A percentile compares a stretch with the other conserved stretches of the same genome.
These are phyloP conservation scores for Nicotiana tabacum DNA, from an alignment of 257 asterid species.

Conservation along the genomic window DNA sequence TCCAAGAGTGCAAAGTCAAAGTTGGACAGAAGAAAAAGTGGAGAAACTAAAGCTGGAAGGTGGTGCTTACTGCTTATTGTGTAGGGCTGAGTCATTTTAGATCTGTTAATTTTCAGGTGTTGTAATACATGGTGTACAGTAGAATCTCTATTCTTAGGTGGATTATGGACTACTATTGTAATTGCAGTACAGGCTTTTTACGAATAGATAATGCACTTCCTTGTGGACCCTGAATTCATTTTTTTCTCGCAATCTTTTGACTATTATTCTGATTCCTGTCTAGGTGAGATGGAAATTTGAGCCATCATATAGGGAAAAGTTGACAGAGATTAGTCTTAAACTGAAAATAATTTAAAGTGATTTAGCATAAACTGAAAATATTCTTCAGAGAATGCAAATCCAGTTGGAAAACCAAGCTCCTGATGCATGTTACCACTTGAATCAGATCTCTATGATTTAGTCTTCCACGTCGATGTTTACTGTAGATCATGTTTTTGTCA, in stretches of 20 bases:
- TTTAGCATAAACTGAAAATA: neutral
- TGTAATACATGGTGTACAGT: neutral
- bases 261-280: slow-evolving; percentile 28
- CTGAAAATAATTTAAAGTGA: neutral
- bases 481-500: neutral
- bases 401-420: slow-evolving; percentile 60
- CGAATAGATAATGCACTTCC: neutral
- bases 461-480: slow-evolving; percentile 12
- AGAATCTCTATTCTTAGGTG: neutral
- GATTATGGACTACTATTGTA: neutral
- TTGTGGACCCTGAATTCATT: slow-evolving; percentile 9
- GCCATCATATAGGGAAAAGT: slow-evolving; percentile 11
- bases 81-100: neutral
- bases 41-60: neutral
- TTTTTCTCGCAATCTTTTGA: slow-evolving; percentile 15
- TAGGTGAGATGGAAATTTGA: slow-evolving; percentile 26
- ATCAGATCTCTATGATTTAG: slow-evolving; percentile 34
- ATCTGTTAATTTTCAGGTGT: neutral
- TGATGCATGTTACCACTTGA: slow-evolving; percentile 37
- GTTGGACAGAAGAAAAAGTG: neutral
- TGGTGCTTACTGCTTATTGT: neutral
- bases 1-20: neutral
- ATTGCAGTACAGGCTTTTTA: slow-evolving; percentile 7
- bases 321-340: neutral
- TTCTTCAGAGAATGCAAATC: slow-evolving; percentile 57